These are phyloP conservation scores for Aspergillus diversus DNA, from an alignment of 495 filamentous ascomycete species.

Conservation along the genomic window DNA sequence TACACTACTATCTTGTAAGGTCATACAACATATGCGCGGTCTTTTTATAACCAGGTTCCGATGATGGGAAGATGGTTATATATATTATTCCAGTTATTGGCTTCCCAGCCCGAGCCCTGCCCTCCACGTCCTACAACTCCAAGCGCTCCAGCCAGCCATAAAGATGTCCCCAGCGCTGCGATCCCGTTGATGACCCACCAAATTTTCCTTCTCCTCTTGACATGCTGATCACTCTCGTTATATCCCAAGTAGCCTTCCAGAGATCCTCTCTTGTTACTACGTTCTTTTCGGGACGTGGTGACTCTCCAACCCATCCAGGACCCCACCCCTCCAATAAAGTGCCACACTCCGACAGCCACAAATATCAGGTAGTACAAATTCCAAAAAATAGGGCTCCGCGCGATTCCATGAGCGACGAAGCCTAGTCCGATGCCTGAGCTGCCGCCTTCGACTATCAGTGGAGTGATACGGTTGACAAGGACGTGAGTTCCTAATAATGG, in stretches of 20 bases:
- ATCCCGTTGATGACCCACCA: conserved; percentile 72
- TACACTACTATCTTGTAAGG: conserved; percentile 17
- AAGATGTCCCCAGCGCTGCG: conserved; percentile 54
- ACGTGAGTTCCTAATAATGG: conserved; percentile 70
- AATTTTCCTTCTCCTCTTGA: conserved; percentile 55
- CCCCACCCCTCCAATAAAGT: conserved; percentile 82
- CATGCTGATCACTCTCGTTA: conserved; percentile 43
- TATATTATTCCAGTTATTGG: conserved; percentile 73
- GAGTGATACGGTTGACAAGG: conserved; percentile 71
- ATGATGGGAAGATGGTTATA: conserved; percentile 59
- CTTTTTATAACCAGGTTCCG: conserved; percentile 51
- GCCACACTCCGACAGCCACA: conserved; percentile 70
- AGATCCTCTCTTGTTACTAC: conserved; percentile 39
- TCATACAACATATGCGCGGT: neutral
- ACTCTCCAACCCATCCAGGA: conserved; percentile 66
- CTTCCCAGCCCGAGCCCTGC: conserved; percentile 73
- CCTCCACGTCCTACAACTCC: conserved; percentile 79
- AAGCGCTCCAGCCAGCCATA: conserved; percentile 83
- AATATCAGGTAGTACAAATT: conserved; percentile 69
- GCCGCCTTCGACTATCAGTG: conserved; percentile 75
- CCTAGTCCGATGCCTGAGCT: conserved; percentile 78
- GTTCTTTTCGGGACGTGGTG: conserved; percentile 43
- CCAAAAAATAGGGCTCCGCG: conserved; percentile 63
- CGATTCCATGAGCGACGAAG: conserved; percentile 87
- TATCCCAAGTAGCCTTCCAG: conserved; percentile 42